A percentile compares a stretch with the other conserved stretches of the same genome.
These are phyloP conservation scores for Anastatica hierochuntica DNA, from an alignment of 345 rosid species.

Conservation along the genomic window DNA sequence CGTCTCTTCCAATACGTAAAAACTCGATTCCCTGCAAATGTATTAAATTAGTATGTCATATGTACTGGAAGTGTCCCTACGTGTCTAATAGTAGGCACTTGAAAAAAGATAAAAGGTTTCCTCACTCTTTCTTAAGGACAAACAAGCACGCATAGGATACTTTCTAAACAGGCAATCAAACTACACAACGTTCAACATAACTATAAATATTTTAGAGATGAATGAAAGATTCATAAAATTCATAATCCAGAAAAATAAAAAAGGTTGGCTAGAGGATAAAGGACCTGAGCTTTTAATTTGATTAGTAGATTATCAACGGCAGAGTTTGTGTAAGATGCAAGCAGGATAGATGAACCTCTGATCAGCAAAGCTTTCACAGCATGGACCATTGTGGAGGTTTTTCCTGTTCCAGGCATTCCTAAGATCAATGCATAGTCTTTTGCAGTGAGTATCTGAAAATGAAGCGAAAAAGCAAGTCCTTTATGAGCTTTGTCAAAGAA, in stretches of 20 bases:
- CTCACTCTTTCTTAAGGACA: background rate
- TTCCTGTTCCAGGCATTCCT: constrained; percentile 99
- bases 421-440: constrained; percentile 89
- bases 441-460: constrained; percentile 79
- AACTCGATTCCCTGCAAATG: constrained; percentile 62
- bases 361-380: constrained; percentile 93
- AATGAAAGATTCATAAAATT: background rate
- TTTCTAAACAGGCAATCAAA: background rate
- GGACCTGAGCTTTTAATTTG: constrained; percentile 94
- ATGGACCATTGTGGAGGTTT: constrained; percentile 94
- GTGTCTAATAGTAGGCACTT: background rate
- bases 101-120: background rate
- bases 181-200: background rate
- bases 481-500: constrained; percentile 12
- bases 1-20: constrained; percentile 84
- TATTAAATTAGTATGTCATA: background rate
- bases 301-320: constrained; percentile 93
- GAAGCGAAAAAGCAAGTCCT: constrained; percentile 2
- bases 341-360: constrained; percentile 90
- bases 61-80: background rate
- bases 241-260: background rate
- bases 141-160: background rate
- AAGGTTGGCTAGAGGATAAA: constrained; percentile 18
- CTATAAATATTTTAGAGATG: background rate
- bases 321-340: constrained; percentile 96